Evolutionary conservation across 148 eudicot species (phyloP).

Genomic region (Dianthus caryophyllus): DNA sequence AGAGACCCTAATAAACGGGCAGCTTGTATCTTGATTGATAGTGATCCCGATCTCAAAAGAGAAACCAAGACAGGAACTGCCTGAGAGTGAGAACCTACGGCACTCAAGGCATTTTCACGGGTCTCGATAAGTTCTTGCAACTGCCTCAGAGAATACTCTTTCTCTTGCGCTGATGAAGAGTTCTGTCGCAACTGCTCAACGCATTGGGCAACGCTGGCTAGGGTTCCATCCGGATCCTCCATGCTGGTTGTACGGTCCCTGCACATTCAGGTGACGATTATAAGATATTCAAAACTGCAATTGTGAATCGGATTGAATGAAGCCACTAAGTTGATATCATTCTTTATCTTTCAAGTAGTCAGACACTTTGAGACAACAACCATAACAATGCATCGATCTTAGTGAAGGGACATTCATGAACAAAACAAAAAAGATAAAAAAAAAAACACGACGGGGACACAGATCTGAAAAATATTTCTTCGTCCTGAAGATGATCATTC

Average conservation of each 20-base stretch:
- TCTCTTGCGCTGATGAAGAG: conserved; percentile 74
- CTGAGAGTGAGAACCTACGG: conserved; percentile 99
- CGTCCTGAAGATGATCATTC: not conserved
- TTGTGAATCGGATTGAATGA: not conserved
- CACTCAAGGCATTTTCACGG: conserved; percentile 94
- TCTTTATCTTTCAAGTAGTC: conserved; percentile 1
- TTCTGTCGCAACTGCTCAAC: conserved; percentile 94
- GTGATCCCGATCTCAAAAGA: conserved; percentile 87
- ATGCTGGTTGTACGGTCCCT: conserved; percentile 90
- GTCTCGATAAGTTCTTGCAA: conserved; percentile 84
- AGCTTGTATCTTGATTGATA: conserved; percentile 80
- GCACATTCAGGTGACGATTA: conserved; percentile 27
- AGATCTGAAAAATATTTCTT: not conserved
- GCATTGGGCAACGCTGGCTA: conserved; percentile 98
- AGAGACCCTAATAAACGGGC: conserved; percentile 89
- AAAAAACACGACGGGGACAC: too few relatives aligned
- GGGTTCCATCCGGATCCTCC: conserved; percentile 99
- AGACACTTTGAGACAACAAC: not conserved
- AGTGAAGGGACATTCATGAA: not conserved
- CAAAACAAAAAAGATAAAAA: too few relatives aligned
- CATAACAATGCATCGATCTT: not conserved
- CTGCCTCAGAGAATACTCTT: conserved; percentile 73
- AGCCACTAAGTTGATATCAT: not conserved
- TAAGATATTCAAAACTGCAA: not conserved
- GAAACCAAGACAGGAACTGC: conserved; percentile 99